phyloP scores from a whole-genome alignment of 1,139 yeast species.

The Meyerozyma athensensis region DNA sequence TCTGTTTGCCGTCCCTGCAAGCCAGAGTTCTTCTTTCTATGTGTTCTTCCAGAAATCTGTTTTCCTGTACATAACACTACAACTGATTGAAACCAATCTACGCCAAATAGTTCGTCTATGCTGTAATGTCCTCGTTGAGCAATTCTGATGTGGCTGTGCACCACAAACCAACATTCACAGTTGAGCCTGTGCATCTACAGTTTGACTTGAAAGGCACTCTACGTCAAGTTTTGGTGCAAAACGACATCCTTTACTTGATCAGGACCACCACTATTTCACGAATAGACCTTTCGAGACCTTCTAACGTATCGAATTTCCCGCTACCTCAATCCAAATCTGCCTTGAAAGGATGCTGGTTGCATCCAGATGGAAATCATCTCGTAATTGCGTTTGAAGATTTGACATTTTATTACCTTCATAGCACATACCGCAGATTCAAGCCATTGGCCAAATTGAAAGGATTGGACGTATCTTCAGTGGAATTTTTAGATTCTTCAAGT shows the following conservation, averaged over 20 bases:
- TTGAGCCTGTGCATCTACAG: constrained; percentile 43
- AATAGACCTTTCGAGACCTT: constrained; percentile 36
- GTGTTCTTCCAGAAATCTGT: neutral
- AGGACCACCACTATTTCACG: constrained; percentile 19
- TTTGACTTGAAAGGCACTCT: constrained; percentile 30
- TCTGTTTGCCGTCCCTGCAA: too few relatives aligned
- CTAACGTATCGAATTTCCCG: constrained; percentile 26
- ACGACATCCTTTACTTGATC: constrained; percentile 34
- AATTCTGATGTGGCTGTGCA: neutral
- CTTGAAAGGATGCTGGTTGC: constrained; percentile 28
- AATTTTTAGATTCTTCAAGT: constrained; percentile 16
- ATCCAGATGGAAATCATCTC: constrained; percentile 36
- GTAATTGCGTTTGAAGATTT: constrained; percentile 24
- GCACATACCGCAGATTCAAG: constrained; percentile 29
- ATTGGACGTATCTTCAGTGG: constrained; percentile 21
- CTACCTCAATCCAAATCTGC: constrained; percentile 17
- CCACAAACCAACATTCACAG: constrained; percentile 23
- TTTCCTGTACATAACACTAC: neutral
- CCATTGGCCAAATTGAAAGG: constrained; percentile 29
- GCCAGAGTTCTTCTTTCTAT: too few relatives aligned
- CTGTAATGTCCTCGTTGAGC: neutral
- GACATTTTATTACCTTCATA: constrained; percentile 29
- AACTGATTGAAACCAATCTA: constrained; percentile 1
- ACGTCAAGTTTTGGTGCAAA: constrained; percentile 23
- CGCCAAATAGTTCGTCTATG: too few relatives aligned